Base-by-base conservation (phyloP, 768 basidiomycete species). In the Paxillus ammoniavirescens region DNA sequence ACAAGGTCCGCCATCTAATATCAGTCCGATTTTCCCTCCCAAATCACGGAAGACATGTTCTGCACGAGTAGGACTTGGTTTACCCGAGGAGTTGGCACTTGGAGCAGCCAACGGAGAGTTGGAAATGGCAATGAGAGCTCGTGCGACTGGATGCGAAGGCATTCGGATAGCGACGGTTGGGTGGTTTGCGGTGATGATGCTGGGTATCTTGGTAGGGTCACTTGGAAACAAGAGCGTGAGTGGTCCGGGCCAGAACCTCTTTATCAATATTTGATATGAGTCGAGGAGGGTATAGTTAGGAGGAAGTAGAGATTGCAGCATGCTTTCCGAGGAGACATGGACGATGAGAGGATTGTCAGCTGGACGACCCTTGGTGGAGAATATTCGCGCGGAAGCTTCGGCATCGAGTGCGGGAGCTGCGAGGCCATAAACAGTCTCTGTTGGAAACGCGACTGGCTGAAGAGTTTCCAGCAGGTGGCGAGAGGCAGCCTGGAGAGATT, bases 391-490 rank as follows among this genome's bases (percentile, higher is more conserved):
- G 5, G 83, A 81, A 2, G 95, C 93, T 14, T 71, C 58, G 8
- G 79, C 58, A 61, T 83, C 74, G 42, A 93, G 73, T 0, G 96
- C 93, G 18, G 86, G 72, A 0, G 93, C 97, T 28, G 91, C 97
- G n/a, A 99, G 83, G 1, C 97, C 97, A 70, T 98, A 99, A 10
- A 99, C 97, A 0, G 97, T 98, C 72, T 99, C 97, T 30, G 97
- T 98, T 0, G 97, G 96, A 66, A 99, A 91, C 0, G 87, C 95
- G 51, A 98, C 88, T 18, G 82, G 77, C 53, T 82, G 74, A 14
- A 69, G 61, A 21, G 72, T 72, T 33, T 77, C 60, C 43, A 77
- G 69, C 7, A 90, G 78, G 52, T 80, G 76, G 52, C 76, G 73
- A 6, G 83, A 73, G 0, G 90, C 91, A 17, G 66, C 62, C 46